A percentile compares a stretch with the other conserved stretches of the same genome.
phyloP scores from a whole-genome alignment of 169 alveolate species.

The Theileria orientalis region DNA sequence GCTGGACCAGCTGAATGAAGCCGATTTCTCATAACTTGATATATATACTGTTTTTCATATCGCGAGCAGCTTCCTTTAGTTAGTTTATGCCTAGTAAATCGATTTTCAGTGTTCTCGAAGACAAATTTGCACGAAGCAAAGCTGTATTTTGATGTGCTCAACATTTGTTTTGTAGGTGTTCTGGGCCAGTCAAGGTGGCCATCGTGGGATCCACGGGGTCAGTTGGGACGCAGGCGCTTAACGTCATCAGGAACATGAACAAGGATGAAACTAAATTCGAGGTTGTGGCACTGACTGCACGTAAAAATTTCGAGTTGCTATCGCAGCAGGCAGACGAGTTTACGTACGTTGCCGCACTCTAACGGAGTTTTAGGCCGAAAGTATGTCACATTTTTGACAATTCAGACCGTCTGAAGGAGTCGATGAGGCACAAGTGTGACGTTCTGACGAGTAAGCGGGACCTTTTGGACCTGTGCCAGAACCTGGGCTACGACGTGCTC shows the following conservation, averaged over 20 bases:
- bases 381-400: slow-evolving; percentile 59
- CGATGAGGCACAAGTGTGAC: slow-evolving; percentile 25
- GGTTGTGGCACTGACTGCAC: slow-evolving; percentile 80
- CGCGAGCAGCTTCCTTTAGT: background rate
- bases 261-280: slow-evolving; percentile 55
- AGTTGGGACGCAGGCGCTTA: slow-evolving; percentile 80
- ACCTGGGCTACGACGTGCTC: slow-evolving; percentile 62
- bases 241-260: slow-evolving; percentile 63
- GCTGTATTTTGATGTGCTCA: background rate
- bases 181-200: slow-evolving; percentile 56
- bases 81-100: background rate
- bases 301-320: slow-evolving; percentile 57
- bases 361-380: slow-evolving; percentile 59
- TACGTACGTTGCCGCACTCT: slow-evolving; percentile 17
- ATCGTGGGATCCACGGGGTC: slow-evolving; percentile 82
- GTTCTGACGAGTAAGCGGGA: slow-evolving; percentile 67
- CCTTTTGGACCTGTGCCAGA: slow-evolving; percentile 62
- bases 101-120: background rate
- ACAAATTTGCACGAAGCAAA: background rate
- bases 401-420: slow-evolving; percentile 39
- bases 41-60: background rate
- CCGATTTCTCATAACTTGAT: slow-evolving; percentile 7
- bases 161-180: background rate
- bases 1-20: slow-evolving; percentile 31
- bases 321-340: slow-evolving; percentile 71